Percentiles rank a stretch among this genome's conserved stretches.
These are phyloP conservation scores for Colletotrichum melonis DNA, from an alignment of 2,329 filamentous ascomycete genomes.

Conservation along the genomic window DNA sequence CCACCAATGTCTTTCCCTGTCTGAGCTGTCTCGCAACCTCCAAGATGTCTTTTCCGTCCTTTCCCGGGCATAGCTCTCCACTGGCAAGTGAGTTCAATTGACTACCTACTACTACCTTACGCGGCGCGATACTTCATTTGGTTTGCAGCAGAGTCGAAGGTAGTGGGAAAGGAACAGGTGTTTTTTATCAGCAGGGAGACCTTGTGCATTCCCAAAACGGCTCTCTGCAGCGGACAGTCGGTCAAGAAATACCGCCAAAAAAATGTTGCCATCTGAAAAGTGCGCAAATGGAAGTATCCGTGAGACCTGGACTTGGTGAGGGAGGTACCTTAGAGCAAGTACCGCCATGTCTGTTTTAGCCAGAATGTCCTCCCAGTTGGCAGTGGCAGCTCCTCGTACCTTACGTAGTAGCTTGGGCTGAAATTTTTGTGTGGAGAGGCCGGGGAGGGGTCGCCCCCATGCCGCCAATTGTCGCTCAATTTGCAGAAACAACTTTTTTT, in stretches of 20 bases:
- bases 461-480: slow-evolving; percentile 10
- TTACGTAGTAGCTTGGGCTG: slow-evolving; percentile 13
- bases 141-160: not conserved
- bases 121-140: too few relatives aligned
- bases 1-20: not conserved
- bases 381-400: not conserved
- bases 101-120: too few relatives aligned
- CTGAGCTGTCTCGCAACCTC: not conserved
- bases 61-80: not conserved
- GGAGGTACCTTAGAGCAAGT: not conserved
- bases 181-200: too few relatives aligned
- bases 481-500: slow-evolving; percentile 31
- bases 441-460: slow-evolving; percentile 17
- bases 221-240: not conserved
- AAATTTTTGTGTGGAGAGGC: slow-evolving; percentile 23
- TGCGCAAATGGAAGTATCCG: not conserved
- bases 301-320: not conserved
- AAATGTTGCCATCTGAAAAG: not conserved
- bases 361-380: not conserved
- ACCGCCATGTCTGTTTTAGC: not conserved
- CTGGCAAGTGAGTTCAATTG: not conserved
- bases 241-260: not conserved
- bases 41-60: not conserved
- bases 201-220: not conserved
- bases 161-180: not conserved